Evolutionary conservation across 2,329 filamentous ascomycete genomes (phyloP), one percentile per base, ranked within the genome.

Genomic region (Fonsecaea monophora): DNA sequence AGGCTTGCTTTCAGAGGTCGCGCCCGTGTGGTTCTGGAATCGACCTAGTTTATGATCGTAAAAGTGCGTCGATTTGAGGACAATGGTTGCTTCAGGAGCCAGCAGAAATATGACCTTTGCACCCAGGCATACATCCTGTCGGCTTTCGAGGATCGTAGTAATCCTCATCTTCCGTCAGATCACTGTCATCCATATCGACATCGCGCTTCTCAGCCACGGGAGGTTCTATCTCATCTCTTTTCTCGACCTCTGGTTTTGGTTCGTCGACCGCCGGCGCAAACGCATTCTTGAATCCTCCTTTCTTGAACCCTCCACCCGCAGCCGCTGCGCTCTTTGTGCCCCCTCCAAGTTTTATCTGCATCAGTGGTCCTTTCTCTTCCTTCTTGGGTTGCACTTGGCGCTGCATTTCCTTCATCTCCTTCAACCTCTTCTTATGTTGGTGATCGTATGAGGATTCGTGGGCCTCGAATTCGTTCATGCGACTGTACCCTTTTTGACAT

Each of bases 361-460:
- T 77, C 78, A 74, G 80, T 75, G 37, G 79, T 4, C 79, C 67
- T 77, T 81, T 71, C 75, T 77, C 73, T 79, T 80, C 37, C 77
- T 81, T 69, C 75, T 81, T 79, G 0, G 78, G 78, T 60, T 82
- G 69, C 18, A 71, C 64, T 45, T 71, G 69, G 64, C 60, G 66
- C 54, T 73, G 82, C 50, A 82, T 74, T 70, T 82, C 80, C 68
- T 82, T 82, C 21, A 82, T 75, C 48, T 82, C 81, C 65, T 81
- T 78, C 6, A 80, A 72, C 65, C 83, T 80, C 81, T 96, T 93
- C 78, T 93, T 94, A 80, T 99, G 95, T 73, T 92, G 91, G 80
- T 99, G 95, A 77, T 98, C 95, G 79, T 98, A 98, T 74, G 91
- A 95, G 70, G 89, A 89, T 64, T 97, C 91, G 78, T 99, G 95